Base-by-base conservation (phyloP, 2,329 filamentous ascomycete species). In the Aureobasidium sp. region DNA sequence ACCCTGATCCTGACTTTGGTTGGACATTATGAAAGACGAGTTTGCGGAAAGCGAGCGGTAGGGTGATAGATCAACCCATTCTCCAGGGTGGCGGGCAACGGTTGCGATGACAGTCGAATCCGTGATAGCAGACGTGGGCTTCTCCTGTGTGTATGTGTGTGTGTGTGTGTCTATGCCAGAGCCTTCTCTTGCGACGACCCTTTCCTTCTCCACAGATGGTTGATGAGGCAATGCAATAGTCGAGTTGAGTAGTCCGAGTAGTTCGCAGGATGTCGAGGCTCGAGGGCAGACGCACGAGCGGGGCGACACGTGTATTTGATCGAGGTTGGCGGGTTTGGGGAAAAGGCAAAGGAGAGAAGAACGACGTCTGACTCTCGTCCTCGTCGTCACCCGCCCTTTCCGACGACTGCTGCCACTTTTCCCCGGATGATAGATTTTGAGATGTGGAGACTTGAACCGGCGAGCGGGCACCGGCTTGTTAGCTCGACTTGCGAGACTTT, bases 281-380 rank as follows among this genome's bases (percentile, higher is more conserved):
- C 37, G 51, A 43, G 51, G 19, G 51, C 6, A 43, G 51, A 19
- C 25, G n/a, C 17, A 9, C 31, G 51, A 43, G 51, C 51, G 38
- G 51, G 51, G 51, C 37, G 51, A 55, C 51, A 55, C 51, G 51
- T 55, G 51, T 33, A 33, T 55, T 55, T 55, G 51, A 55, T 55
- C 37, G 38, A 50, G 47, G 31, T 19, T 4, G 49, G 29, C 13
- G 49, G 35, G 17, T 57, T 42, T 45, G 25, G 53, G n/a, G 10
- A 49, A 49, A 49, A 58, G 55, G 43, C 43, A 49, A 40, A 58
- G 33, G 42, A 38, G 43, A 38, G 19, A 57, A 46, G 40, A 58
- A 38, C 17, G 38, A 58, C 21, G 42, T 31, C 43, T 47, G 55
- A 49, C 43, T 47, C 55, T 49, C 25, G 25, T 57, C 29, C 33